These are phyloP conservation scores for Kluyveromyces aestuarii DNA, from an alignment of 805 yeast genomes.

Conservation along the genomic window DNA sequence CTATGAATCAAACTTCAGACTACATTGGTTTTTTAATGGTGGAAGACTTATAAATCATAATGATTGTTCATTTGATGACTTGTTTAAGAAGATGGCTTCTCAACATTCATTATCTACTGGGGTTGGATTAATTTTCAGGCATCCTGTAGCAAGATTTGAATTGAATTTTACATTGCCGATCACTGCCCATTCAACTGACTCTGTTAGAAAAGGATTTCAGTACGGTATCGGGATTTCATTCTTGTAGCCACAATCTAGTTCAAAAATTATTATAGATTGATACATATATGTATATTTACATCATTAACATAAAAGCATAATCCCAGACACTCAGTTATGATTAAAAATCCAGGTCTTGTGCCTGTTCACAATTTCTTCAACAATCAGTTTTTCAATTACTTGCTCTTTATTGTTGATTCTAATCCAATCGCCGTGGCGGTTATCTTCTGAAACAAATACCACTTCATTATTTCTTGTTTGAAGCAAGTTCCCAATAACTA, in stretches of 20 bases:
- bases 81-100: constrained; percentile 22
- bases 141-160: constrained; percentile 60
- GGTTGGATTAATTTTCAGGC: constrained; percentile 50
- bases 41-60: constrained; percentile 46
- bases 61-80: constrained; percentile 11
- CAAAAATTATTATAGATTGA: not conserved
- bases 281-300: not conserved
- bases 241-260: constrained; percentile 26
- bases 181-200: constrained; percentile 40
- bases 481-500: constrained; percentile 87
- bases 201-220: constrained; percentile 54
- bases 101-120: constrained; percentile 49
- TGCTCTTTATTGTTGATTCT: constrained; percentile 33
- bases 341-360: constrained; percentile 54
- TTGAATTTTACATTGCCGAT: constrained; percentile 56
- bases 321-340: constrained; percentile 4
- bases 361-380: constrained; percentile 61
- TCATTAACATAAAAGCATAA: not conserved
- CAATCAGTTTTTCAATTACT: constrained; percentile 64
- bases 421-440: constrained; percentile 38
- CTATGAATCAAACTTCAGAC: constrained; percentile 40
- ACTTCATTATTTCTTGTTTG: constrained; percentile 86
- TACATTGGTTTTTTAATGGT: constrained; percentile 56
- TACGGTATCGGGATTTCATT: constrained; percentile 57
- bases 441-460: constrained; percentile 52